A percentile compares a stretch with the other conserved stretches of the same genome.
Conservation (phyloP, 192 early-diverging fungal species). For the Backusella macrospora region DNA sequence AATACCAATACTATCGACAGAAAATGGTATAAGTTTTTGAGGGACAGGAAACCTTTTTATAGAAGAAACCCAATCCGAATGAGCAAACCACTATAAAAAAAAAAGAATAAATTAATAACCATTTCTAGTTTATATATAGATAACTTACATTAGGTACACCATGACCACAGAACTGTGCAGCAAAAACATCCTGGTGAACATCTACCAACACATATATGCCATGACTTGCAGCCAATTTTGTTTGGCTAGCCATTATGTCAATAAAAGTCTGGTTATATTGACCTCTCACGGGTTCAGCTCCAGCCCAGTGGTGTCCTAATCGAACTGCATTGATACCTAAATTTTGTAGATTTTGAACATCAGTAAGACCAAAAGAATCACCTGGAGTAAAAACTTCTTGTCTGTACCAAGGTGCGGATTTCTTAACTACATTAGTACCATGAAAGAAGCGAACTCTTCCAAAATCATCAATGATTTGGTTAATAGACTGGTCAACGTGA, state of each 20-base stretch:
- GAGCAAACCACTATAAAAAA: conserved; percentile 1
- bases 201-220: conserved; percentile 67
- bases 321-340: conserved; percentile 42
- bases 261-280: conserved; percentile 61
- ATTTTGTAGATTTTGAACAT: conserved; percentile 41
- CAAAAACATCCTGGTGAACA: conserved; percentile 64
- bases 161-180: conserved; percentile 54
- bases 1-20: conserved; percentile 44
- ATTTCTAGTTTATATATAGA: conserved; percentile 7
- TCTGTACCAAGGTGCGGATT: conserved; percentile 52
- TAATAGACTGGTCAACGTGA: conserved; percentile 42
- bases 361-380: conserved; percentile 49
- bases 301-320: conserved; percentile 60
- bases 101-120: not conserved
- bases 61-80: conserved; percentile 40
- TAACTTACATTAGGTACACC: conserved; percentile 50
- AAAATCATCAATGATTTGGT: conserved; percentile 49
- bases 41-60: conserved; percentile 39
- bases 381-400: conserved; percentile 46
- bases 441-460: conserved; percentile 58
- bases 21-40: conserved; percentile 41
- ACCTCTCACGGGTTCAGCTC: conserved; percentile 61
- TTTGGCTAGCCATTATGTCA: conserved; percentile 51
- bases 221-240: conserved; percentile 50
- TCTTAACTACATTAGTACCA: conserved; percentile 64